A percentile compares a stretch with the other conserved stretches of the same genome.
phyloP scores from a whole-genome alignment of 495 filamentous ascomycete genomes.

The Cetradonia linearis region DNA sequence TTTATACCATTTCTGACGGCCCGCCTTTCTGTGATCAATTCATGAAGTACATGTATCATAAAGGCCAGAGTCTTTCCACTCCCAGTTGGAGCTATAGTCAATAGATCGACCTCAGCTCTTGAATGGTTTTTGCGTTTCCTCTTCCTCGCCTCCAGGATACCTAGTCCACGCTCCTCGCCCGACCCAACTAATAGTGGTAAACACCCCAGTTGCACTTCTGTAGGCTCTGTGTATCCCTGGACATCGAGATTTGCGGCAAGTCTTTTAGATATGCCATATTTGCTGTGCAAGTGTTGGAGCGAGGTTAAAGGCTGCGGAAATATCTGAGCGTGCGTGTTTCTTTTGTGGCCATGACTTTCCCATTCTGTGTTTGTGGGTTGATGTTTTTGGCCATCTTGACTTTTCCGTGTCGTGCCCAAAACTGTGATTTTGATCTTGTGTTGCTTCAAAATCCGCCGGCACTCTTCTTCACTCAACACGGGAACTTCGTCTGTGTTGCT shows the following conservation, averaged over 20 bases:
- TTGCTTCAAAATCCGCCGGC: conserved; percentile 60
- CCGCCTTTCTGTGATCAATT: conserved; percentile 48
- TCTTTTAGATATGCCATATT: conserved; percentile 58
- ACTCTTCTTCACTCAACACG: conserved; percentile 50
- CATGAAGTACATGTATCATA: conserved; percentile 73
- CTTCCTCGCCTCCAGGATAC: background rate
- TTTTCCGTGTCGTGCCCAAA: conserved; percentile 37
- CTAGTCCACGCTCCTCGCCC: conserved; percentile 21
- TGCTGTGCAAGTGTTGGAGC: conserved; percentile 59
- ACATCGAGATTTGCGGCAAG: conserved; percentile 68
- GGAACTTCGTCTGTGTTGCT: conserved; percentile 24
- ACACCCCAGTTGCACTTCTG: conserved; percentile 83
- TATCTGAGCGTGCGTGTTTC: conserved; percentile 41
- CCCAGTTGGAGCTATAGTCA: conserved; percentile 86
- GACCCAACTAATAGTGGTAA: conserved; percentile 62
- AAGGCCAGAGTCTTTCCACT: conserved; percentile 97
- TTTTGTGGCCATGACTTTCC: conserved; percentile 32
- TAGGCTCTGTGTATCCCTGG: conserved; percentile 78
- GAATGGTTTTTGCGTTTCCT: conserved; percentile 17
- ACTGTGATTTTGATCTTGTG: conserved; percentile 84
- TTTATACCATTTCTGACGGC: conserved; percentile 30
- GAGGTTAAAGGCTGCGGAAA: conserved; percentile 68
- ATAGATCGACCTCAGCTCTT: conserved; percentile 44
- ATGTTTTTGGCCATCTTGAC: conserved; percentile 26
- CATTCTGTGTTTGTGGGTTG: conserved; percentile 35